Evolutionary conservation across 495 filamentous ascomycete genomes (phyloP).

Genomic region (Pyrenula aspistea): DNA sequence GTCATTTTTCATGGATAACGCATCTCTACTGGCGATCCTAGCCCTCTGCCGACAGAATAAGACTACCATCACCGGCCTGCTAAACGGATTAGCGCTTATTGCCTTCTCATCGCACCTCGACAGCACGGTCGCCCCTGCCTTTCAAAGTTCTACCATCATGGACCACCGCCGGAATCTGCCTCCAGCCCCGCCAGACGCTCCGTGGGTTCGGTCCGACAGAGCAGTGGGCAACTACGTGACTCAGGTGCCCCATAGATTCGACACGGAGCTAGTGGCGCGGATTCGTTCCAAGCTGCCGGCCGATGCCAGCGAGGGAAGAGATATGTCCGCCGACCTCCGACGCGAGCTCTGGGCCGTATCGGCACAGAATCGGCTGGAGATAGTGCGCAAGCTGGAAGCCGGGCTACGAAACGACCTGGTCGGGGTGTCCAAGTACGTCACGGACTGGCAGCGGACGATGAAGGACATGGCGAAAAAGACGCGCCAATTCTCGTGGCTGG

Average conservation of each 20-base stretch:
- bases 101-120: too few species aligned
- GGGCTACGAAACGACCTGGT: conserved; percentile 8
- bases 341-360: conserved; percentile 1
- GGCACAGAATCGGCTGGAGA: neutral
- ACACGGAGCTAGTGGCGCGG: conserved; percentile 1
- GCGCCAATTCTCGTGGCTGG: conserved; percentile 9
- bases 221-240: conserved; percentile 1
- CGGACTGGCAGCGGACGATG: conserved; percentile 9
- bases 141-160: too few species aligned
- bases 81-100: too few species aligned
- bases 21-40: too few species aligned
- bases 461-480: conserved; percentile 5
- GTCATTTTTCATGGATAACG: too few species aligned
- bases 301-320: conserved; percentile 2
- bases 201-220: conserved; percentile 2
- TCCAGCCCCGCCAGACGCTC: too few species aligned
- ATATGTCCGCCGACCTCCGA: conserved; percentile 1
- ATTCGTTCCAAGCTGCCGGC: conserved; percentile 2
- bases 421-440: conserved; percentile 5
- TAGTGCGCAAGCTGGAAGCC: conserved; percentile 4
- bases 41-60: too few species aligned
- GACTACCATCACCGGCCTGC: too few species aligned
- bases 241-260: conserved; percentile 1
- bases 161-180: too few species aligned
- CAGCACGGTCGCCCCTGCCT: too few species aligned